Conservation (phyloP, 139 green algal genomes). For the Micractinium sp. region DNA sequence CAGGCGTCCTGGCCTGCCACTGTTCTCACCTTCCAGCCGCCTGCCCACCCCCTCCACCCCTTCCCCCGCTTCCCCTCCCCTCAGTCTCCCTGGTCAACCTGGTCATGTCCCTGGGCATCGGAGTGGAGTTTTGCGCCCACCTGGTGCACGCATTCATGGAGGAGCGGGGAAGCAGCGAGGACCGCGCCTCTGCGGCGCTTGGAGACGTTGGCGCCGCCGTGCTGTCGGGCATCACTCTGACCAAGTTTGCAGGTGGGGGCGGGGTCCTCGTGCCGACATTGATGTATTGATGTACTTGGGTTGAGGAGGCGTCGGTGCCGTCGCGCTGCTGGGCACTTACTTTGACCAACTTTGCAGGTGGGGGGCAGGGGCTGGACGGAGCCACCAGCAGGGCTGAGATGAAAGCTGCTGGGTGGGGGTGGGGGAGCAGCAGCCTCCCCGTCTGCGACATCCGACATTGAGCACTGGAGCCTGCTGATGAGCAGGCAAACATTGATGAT, state of each 20-base stretch:
- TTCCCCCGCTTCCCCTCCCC: neutral
- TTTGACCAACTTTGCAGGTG: conserved; percentile 80
- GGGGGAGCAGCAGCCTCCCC: too few species aligned
- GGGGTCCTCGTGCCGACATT: too few species aligned
- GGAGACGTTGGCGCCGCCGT: conserved; percentile 73
- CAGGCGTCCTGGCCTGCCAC: neutral
- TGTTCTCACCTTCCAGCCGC: neutral
- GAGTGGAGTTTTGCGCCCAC: conserved; percentile 87
- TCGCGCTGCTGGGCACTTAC: conserved; percentile 86
- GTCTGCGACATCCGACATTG: too few species aligned
- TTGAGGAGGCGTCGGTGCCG: conserved; percentile 65
- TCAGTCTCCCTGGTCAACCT: conserved; percentile 82
- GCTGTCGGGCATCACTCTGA: conserved; percentile 85
- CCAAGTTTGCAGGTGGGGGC: conserved; percentile 70
- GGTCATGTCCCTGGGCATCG: conserved; percentile 81
- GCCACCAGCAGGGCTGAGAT: neutral
- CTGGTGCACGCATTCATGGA: conserved; percentile 78
- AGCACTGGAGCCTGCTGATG: too few species aligned
- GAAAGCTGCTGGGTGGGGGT: too few species aligned
- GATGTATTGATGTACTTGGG: too few species aligned
- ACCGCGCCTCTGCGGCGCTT: conserved; percentile 55
- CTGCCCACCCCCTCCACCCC: neutral
- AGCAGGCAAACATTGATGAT: neutral
- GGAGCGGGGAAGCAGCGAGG: conserved; percentile 43
- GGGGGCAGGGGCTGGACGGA: too few species aligned